Evolutionary conservation across 2,329 filamentous ascomycete species (phyloP).

Genomic region (Neophaeococcomyces aloes): DNA sequence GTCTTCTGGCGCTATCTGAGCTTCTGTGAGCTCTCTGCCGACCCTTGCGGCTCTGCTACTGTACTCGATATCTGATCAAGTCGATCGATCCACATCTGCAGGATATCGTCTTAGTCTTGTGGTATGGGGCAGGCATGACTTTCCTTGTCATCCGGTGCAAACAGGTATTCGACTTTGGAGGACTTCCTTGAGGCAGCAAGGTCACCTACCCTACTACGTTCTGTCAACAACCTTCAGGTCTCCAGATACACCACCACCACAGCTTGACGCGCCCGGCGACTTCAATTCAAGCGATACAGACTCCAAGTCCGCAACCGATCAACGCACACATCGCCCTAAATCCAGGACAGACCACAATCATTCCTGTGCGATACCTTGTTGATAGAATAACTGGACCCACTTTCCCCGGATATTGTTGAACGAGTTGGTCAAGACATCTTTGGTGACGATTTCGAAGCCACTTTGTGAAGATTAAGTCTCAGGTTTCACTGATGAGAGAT

Average conservation of each 20-base stretch:
- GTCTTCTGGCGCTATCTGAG: not conserved
- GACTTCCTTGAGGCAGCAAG: conserved; percentile 3
- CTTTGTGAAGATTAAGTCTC: conserved; percentile 2
- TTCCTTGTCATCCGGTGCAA: conserved; percentile 3
- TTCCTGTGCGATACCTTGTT: conserved; percentile 6
- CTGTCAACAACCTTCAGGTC: not conserved
- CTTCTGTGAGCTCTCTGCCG: not conserved
- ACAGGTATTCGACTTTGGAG: conserved; percentile 7
- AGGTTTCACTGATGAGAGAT: not conserved
- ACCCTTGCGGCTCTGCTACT: conserved; percentile 5
- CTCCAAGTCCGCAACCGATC: not conserved
- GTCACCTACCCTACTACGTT: conserved; percentile 5
- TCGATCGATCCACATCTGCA: not conserved
- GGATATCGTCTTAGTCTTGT: not conserved
- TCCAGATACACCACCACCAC: conserved; percentile 4
- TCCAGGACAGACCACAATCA: conserved; percentile 1
- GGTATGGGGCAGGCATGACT: conserved; percentile 4
- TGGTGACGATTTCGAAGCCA: not conserved
- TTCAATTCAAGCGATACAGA: conserved; percentile 1
- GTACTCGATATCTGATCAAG: not conserved
- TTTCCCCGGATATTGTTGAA: conserved; percentile 4
- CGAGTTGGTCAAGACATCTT: conserved; percentile 2
- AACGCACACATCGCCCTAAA: not conserved
- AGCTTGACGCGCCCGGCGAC: conserved; percentile 4
- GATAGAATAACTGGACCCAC: conserved; percentile 4